phyloP scores from a whole-genome alignment of 352 stramenopile genomes.

The Chrysophaeum taylorii region DNA sequence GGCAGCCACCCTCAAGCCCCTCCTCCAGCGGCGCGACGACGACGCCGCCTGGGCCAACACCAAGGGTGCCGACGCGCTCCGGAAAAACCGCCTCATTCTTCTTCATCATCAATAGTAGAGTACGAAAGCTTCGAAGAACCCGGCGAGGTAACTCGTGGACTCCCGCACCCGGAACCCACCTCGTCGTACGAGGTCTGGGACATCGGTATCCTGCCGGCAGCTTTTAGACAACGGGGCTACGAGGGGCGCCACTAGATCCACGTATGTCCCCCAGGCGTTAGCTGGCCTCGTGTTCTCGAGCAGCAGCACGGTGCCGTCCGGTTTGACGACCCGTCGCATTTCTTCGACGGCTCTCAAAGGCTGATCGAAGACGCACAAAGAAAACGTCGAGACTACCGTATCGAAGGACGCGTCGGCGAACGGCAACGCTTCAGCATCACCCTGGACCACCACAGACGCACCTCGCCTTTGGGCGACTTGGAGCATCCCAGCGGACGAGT shows the following conservation, averaged over 20 bases:
- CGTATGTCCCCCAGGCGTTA: conserved; percentile 44
- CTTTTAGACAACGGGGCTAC: not conserved
- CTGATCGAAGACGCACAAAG: conserved; percentile 79
- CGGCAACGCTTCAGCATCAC: not conserved
- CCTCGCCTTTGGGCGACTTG: not conserved
- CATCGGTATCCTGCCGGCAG: not conserved
- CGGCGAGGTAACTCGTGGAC: not conserved
- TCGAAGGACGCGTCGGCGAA: conserved; percentile 66
- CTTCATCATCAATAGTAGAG: no score
- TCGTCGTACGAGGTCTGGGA: not conserved
- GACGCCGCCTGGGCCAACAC: no score
- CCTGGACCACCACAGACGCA: conserved; percentile 34
- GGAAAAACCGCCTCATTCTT: no score
- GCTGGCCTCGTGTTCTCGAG: conserved; percentile 49
- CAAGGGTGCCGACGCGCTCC: no score
- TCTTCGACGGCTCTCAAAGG: conserved; percentile 37
- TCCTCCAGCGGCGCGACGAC: no score
- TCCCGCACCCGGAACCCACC: not conserved
- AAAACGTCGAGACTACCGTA: conserved; percentile 86
- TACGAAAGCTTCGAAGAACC: not conserved
- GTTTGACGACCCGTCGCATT: conserved; percentile 41
- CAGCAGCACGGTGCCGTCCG: conserved; percentile 34
- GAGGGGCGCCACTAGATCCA: conserved; percentile 42
- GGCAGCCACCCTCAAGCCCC: not conserved
- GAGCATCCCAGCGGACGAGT: conserved; percentile 49